Base-by-base conservation (phyloP, 1,284 basidiomycete genomes). In the Inonotus obliquus region DNA sequence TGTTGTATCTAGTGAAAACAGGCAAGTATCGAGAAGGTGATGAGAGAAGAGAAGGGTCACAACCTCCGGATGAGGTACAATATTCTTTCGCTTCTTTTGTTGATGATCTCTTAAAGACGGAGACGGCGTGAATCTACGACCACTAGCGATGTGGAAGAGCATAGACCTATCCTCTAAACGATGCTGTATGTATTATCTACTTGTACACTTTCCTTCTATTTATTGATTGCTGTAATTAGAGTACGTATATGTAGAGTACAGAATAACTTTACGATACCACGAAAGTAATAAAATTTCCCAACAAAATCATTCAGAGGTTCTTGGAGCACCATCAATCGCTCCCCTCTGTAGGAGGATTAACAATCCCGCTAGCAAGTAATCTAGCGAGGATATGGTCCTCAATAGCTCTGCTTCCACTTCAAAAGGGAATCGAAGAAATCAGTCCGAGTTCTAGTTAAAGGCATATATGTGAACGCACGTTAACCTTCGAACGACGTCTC, bases 11-110 rank as follows among this genome's bases (percentile, higher is more conserved):
- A 44, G 85, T 85, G 53, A 78, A 77, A 66, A 86, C 85, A 4
- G 86, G 86, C 11, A 88, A 87, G 65, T 88, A 86, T 67, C 75
- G 84, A 14, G 21, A 70, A 5, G 84, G 84, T 4, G 85, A 87
- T 66, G 86, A 87, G 69, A 64, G 44, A 1, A 73, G 71, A 53
- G 59, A 66, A 25, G 76, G 75, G 0, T 63, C 71, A 0, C 61
- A 68, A 11, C 75, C 79, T 13, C 84, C 84, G 0, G 81, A 87
- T 68, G 78, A 80, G 61, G 72, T 85, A 7, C 78, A 71, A 57
- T 78, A 81, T 44, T 79, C 76, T 1, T 86, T 89, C 67, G 75
- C 82, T 1, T 72, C 74, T n/a, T 83, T 86, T 60, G 76, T 85
- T 0, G 78, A 84, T 23, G 74, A 69, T 23, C 65, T 86, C 29